Base-by-base conservation (phyloP, 306 rosid genomes). In the Quercus engelmannii region DNA sequence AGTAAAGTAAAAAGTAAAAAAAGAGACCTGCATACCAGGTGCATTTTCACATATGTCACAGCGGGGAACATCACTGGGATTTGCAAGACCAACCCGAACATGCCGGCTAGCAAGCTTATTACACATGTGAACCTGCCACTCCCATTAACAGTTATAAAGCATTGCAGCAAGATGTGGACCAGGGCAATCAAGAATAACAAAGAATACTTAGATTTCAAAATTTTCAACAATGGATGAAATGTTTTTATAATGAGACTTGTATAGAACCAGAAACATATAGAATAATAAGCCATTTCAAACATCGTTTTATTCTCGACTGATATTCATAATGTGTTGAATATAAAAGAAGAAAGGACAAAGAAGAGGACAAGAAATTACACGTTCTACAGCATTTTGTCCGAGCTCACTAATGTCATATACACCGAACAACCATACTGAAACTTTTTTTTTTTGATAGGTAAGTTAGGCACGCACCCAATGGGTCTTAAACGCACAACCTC, bases 1-100 rank as follows among this genome's bases (percentile, higher is more conserved):
- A 38, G 25, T 49, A 25, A 54, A 20, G 55, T 69, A 14, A 33
- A 61, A 6, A 67, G 41, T 59, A 64, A 35, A 35, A 35, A 78
- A 19, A 69, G 2, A 49, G 55, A 69, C 58, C 15, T 21, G 20
- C 81, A 41, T 81, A 95, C 99, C 99, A 38, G 98, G 99, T 75
- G 97, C 98, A 86, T 93, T 95, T 81, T 95, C 99, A 68, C 99
- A 95, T 74, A 95, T 95, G 80, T 95, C 98, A 79, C 99, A 95
- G 43, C 88, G 85, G 31, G 97, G 93, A 85, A 95, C 98, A 49
- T 83, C 98, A 74, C 97, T 92, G 21, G 99, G 99, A 89, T 86
- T 86, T 12, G 97, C 99, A 17, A 95, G 97, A 74, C 99, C 99
- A 80, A 95, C 99, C 79, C 99, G 84, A 9, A 95, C 93, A 82